These are phyloP conservation scores for Diaporthe humulicola DNA, from an alignment of 2,329 filamentous ascomycete species.

Conservation along the genomic window DNA sequence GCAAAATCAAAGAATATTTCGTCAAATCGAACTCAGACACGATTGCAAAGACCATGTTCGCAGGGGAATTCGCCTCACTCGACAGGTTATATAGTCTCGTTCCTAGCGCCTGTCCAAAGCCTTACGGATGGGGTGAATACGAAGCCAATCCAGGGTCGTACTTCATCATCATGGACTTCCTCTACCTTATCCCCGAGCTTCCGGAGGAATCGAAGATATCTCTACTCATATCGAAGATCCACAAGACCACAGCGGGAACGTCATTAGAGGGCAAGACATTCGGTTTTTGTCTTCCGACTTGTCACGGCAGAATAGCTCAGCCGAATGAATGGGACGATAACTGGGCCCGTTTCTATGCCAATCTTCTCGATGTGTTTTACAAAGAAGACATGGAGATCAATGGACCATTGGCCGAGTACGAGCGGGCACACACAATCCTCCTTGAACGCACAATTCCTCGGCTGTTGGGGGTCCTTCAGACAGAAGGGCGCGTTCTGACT, in stretches of 20 bases:
- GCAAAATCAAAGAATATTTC: constrained; percentile 4
- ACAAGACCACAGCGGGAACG: constrained; percentile 14
- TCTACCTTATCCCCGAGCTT: background rate
- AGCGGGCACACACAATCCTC: background rate
- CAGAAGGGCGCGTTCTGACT: background rate
- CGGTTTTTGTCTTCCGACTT: constrained; percentile 17
- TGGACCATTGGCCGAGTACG: background rate
- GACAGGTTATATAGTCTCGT: background rate
- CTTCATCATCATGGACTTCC: constrained; percentile 30
- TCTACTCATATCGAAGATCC: background rate
- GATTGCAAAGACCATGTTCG: background rate
- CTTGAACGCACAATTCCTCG: constrained; percentile 23
- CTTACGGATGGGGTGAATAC: constrained; percentile 20
- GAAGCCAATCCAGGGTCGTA: background rate
- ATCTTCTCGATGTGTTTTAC: background rate
- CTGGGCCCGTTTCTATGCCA: constrained; percentile 22
- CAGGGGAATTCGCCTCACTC: constrained; percentile 11
- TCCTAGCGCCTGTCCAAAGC: constrained; percentile 15
- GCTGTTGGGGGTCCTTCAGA: constrained; percentile 2
- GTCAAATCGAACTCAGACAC: constrained; percentile 1
- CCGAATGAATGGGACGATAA: constrained; percentile 20
- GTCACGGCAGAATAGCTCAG: constrained; percentile 30
- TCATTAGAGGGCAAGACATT: background rate
- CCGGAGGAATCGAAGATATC: background rate
- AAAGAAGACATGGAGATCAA: constrained; percentile 23